Evolutionary conservation across 2,329 filamentous ascomycete genomes (phyloP), one percentile per base, ranked within the genome.

Genomic region (Neofusicoccum sp.): DNA sequence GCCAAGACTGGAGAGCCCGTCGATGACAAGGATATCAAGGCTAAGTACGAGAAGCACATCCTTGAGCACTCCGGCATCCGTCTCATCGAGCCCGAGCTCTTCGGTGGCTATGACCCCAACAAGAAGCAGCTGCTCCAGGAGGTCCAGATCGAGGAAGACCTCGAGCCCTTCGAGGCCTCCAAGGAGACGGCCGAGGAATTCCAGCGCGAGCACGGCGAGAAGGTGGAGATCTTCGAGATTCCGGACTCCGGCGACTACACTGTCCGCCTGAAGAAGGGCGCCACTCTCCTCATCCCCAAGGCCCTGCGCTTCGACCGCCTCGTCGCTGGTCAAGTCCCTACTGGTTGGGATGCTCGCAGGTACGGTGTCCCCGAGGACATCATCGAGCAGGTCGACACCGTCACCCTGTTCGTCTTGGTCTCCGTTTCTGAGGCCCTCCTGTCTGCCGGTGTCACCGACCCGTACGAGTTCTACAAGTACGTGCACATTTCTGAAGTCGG

Each of bases 401-500:
- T 98, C 69, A 97, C 95, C 1, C 85, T 99, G 54, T 99, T 92
- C 75, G 92, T 98, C 34, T 89, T 99, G 49, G 93, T 98, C 50
- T 96, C 92, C 61, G 96, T 93, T 52, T 92, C 91, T 1, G 96
- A 99, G 79, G 89, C 93, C 64, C 88, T 99, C 6, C 85, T 99
- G 58, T 90, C 92, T 34, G 90, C 92, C 66, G 95, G 95, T 88
- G 94, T 99, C 77, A 98, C 95, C 31, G 96, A 99, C 75, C 96
- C 95, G 22, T 99, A 98, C 75, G 95, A 99, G 81, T 98, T 99
- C 82, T 99, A 99, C 87, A 93, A 98, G 83, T 99, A 99, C 73
- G 93, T 99, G 67, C 95, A 99, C 78, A 88, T 99, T 65, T 98
- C 95, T 6, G 92, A 99, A 76, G 91, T 99, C 58, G 95, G 95